Base-by-base conservation (phyloP, 2,329 filamentous ascomycete species). In the Pseudogymnoascus sp. region DNA sequence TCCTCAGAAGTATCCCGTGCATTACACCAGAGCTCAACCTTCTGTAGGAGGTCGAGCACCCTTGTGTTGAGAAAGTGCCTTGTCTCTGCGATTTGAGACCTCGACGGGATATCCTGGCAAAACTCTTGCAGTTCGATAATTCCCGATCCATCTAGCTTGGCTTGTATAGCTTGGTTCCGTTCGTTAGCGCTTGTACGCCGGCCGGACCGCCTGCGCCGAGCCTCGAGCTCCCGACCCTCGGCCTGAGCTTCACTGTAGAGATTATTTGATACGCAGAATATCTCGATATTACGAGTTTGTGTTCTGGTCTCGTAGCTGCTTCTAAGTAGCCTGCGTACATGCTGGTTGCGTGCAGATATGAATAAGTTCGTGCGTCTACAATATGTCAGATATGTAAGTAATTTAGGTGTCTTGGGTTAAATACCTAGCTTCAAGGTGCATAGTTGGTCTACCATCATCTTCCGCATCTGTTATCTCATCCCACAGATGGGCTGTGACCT, bases 191-290 rank as follows among this genome's bases (percentile, higher is more conserved):
- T 63, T 33, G 59, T 35, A 28, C 61, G 38, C n/a, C 46, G 24
- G 26, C 46, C 19, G 26, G 46, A 24, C 33, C 22, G 14, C 50
- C 16, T 31, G 5, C 12, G 1, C 14, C 14, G 46, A 16, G 46
- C 46, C 8, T 53, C 46, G 8, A 53, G 46, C 26, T 53, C 46
- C 26, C 46, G 46, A 31, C 26, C 46, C 24, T 53, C 46, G n/a
- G 46, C 26, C 46, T 14, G 38, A 26, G 61, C 59, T 37, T 62
- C 19, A 35, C 8, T n/a, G 56, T 63, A 63, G 10, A 61, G 61
- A 16, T 33, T 65, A 60, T 66, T 66, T 4, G 65, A 66, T 26
- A 66, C 59, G 14, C 65, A 66, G 28, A 60, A 66, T 12, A 66
- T 61, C 19, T 35, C 35, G n/a, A 66, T 62, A 10, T 12, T 59